phyloP scores from a whole-genome alignment of 1,284 basidiomycete genomes.

The Leccinum pallidistipes region DNA sequence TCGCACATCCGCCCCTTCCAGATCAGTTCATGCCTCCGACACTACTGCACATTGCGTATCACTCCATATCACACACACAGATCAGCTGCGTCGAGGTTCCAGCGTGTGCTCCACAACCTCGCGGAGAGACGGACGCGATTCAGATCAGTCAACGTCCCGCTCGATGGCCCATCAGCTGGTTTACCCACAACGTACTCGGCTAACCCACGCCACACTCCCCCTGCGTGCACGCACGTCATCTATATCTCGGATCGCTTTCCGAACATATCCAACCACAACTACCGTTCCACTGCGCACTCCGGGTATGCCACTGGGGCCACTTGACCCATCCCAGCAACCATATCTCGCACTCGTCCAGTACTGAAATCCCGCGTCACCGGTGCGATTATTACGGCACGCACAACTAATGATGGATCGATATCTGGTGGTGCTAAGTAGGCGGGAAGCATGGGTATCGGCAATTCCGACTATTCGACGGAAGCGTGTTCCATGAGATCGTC shows the following conservation, averaged over 20 bases:
- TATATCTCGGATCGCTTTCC: slow-evolving; percentile 20
- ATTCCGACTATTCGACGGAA: slow-evolving; percentile 29
- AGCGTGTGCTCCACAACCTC: slow-evolving; percentile 32
- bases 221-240: slow-evolving; percentile 24
- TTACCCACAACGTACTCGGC: slow-evolving; percentile 31
- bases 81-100: slow-evolving; percentile 32
- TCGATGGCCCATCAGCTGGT: slow-evolving; percentile 6
- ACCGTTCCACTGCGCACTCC: slow-evolving; percentile 11
- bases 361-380: slow-evolving; percentile 45
- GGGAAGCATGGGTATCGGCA: slow-evolving; percentile 43
- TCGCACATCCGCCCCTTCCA: slow-evolving; percentile 16
- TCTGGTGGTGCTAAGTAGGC: slow-evolving; percentile 36
- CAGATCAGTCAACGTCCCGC: slow-evolving; percentile 19
- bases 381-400: slow-evolving; percentile 52
- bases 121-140: slow-evolving; percentile 19
- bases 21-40: slow-evolving; percentile 21
- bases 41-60: slow-evolving; percentile 9
- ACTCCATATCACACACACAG: slow-evolving; percentile 19
- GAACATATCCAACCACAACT: slow-evolving; percentile 7
- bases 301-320: slow-evolving; percentile 26
- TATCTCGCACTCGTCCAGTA: slow-evolving; percentile 21
- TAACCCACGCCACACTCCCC: slow-evolving; percentile 24
- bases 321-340: slow-evolving; percentile 24
- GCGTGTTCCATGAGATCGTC: slow-evolving; percentile 16
- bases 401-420: slow-evolving; percentile 42